Percentiles rank a stretch among this genome's conserved stretches.
Evolutionary conservation across 2,329 filamentous ascomycete genomes (phyloP).

Genomic region (Ophiocordyceps camponoti-rufipedis): DNA sequence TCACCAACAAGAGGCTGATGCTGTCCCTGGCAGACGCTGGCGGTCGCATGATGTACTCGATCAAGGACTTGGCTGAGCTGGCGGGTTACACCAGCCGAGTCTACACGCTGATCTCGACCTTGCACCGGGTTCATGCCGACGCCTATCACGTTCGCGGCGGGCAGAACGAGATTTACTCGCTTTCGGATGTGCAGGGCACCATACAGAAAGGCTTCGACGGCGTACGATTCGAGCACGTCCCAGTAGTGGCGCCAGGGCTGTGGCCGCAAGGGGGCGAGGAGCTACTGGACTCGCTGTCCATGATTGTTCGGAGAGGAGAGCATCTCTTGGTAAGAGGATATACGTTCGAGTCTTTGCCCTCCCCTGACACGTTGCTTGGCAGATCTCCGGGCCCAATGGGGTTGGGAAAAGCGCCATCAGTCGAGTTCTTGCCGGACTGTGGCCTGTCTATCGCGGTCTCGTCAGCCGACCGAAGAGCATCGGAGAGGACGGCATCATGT

Average conservation of each 20-base stretch:
- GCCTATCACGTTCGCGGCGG: conserved; percentile 57
- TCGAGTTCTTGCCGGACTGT: conserved; percentile 76
- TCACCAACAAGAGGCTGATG: conserved; percentile 98
- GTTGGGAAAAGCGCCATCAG: conserved; percentile 83
- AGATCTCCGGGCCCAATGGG: conserved; percentile 86
- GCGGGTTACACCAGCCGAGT: conserved; percentile 93
- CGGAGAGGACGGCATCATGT: conserved; percentile 91
- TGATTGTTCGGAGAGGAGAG: conserved; percentile 79
- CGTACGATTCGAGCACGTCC: conserved; percentile 81
- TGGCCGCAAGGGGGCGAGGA: conserved; percentile 87
- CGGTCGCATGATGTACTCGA: conserved; percentile 98
- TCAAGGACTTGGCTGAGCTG: conserved; percentile 92
- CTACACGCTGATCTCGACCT: conserved; percentile 84
- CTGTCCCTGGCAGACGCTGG: conserved; percentile 90
- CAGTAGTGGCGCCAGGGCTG: conserved; percentile 72
- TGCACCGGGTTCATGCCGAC: conserved; percentile 83
- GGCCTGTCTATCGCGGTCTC: conserved; percentile 88
- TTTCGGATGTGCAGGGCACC: conserved; percentile 84
- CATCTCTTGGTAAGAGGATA: conserved; percentile 51
- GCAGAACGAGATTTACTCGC: conserved; percentile 66
- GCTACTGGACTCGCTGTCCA: conserved; percentile 70
- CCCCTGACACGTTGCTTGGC: conserved; percentile 4
- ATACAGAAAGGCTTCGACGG: conserved; percentile 91
- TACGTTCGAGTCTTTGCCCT: not conserved
- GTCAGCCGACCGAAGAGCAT: conserved; percentile 69